These are phyloP conservation scores for Colletotrichum costaricense DNA, from an alignment of 2,329 filamentous ascomycete species.

Conservation along the genomic window DNA sequence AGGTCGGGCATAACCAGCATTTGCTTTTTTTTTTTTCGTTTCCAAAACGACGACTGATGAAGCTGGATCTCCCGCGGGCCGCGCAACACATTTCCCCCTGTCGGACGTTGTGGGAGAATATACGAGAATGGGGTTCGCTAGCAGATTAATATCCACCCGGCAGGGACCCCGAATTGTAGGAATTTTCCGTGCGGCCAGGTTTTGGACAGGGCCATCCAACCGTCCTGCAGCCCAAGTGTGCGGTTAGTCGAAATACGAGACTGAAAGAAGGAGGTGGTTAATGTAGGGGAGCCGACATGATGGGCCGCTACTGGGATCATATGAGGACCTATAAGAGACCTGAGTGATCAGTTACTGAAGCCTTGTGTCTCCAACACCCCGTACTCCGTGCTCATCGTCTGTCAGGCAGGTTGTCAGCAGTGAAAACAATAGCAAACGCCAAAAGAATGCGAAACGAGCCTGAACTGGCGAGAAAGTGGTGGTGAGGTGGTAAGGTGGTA, in stretches of 20 bases:
- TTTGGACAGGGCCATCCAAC: not conserved
- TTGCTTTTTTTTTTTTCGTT: slow-evolving; percentile 12
- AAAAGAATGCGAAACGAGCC: not conserved
- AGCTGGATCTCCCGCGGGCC: slow-evolving; percentile 19
- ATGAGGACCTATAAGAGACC: not conserved
- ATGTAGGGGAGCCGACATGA: not conserved
- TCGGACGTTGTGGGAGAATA: slow-evolving; percentile 11
- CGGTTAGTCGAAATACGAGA: slow-evolving; percentile 26
- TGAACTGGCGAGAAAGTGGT: not conserved
- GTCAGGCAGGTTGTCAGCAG: not conserved
- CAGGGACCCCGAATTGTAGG: slow-evolving; percentile 28
- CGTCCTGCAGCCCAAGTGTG: slow-evolving; percentile 9
- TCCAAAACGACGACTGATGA: not conserved
- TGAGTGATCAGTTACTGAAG: not conserved
- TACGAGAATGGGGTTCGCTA: slow-evolving; percentile 29
- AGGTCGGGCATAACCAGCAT: not conserved
- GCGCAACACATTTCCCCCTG: not conserved
- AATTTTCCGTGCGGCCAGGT: slow-evolving; percentile 21
- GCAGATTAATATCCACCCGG: slow-evolving; percentile 19
- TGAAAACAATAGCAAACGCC: not conserved
- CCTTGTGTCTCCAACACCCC: too few species aligned
- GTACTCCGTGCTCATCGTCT: not conserved
- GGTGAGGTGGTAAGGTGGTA: not conserved
- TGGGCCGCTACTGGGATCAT: not conserved
- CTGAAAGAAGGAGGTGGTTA: not conserved